Conservation (phyloP, 441 rosid genomes). For the Melastoma candidum region DNA sequence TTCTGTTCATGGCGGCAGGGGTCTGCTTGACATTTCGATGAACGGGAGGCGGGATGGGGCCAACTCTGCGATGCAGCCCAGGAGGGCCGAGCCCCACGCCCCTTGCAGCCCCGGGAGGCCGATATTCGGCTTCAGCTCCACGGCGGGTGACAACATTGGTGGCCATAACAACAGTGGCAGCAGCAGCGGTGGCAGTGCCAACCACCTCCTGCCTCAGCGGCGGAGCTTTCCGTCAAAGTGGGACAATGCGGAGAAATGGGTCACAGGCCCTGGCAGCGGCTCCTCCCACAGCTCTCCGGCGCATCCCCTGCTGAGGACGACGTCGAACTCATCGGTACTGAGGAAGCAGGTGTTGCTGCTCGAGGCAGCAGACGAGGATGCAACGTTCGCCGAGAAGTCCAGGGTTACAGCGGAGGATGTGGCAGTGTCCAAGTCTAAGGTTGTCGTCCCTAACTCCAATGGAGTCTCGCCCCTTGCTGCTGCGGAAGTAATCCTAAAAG, state of each 20-base stretch:
- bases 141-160: too few species aligned
- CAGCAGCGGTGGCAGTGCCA: conserved; percentile 19
- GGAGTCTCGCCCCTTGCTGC: conserved; percentile 29
- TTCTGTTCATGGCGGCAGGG: not conserved
- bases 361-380: too few species aligned
- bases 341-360: too few species aligned
- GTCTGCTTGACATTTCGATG: not conserved
- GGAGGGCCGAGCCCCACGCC: conserved; percentile 37
- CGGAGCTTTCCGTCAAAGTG: conserved; percentile 86
- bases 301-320: conserved; percentile 20
- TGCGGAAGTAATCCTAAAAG: conserved; percentile 56
- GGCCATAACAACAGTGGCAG: conserved; percentile 8
- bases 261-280: conserved; percentile 23
- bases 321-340: too few species aligned
- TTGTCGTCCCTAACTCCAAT: conserved; percentile 13
- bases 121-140: conserved; percentile 45
- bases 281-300: conserved; percentile 67
- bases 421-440: too few species aligned
- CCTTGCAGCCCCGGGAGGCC: conserved; percentile 89
- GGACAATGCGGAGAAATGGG: conserved; percentile 95
- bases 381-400: too few species aligned
- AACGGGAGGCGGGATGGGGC: conserved; percentile 33
- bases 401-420: too few species aligned
- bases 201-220: conserved; percentile 22
- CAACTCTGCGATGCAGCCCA: not conserved